Base-by-base conservation (phyloP, 108 stramenopile species). In the Cafeteria roenbergensis region DNA sequence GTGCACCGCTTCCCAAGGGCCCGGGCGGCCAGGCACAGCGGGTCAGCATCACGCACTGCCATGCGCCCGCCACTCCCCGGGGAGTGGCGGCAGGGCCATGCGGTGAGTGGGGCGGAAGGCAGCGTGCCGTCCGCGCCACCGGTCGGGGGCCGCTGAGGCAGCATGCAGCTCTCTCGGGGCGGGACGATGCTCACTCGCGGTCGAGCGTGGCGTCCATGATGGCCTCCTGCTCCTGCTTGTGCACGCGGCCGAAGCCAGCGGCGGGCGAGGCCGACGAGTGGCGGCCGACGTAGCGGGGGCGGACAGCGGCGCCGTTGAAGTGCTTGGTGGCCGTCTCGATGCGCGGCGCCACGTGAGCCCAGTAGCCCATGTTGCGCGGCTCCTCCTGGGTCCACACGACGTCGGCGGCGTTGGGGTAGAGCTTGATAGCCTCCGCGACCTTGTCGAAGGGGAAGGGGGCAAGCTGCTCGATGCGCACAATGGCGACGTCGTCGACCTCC, bases 371-470 rank as follows among this genome's bases (percentile, higher is more conserved):
- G 77, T 97, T 97, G 78, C 88, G 89, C 66, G 76, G 82, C 72
- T 81, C 97, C 30, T 69, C 68, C 69, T 99, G 94, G 67, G 93
- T 93, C 22, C 86, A 90, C 88, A 89, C 96, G 22, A 94, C 76
- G 32, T 96, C 78, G 68, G 93, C 93, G 25, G 93, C 95, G 72
- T 95, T 91, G 55, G 74, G 62, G 78, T 92, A 99, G 60, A 72
- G 73, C 37, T 64, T 68, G 57, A 64, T 73, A 64, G 86, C 84
- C 36, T 79, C 67, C 36, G 95, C 94, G 63, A 93, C 84, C 38
- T 80, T 78, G 71, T 96, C 95, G 73, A 95, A 97, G 54, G 97
- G 87, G 71, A 99, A 97, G 28, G 97, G 97, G 32, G 95, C 89
- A 65, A 99, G 81, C 72, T 99, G 97, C 80, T 99, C 97, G 42